Evolutionary conservation across 805 yeast species (phyloP), one percentile per base, ranked within the genome.

Genomic region (Nakazawaea laoshanensis): DNA sequence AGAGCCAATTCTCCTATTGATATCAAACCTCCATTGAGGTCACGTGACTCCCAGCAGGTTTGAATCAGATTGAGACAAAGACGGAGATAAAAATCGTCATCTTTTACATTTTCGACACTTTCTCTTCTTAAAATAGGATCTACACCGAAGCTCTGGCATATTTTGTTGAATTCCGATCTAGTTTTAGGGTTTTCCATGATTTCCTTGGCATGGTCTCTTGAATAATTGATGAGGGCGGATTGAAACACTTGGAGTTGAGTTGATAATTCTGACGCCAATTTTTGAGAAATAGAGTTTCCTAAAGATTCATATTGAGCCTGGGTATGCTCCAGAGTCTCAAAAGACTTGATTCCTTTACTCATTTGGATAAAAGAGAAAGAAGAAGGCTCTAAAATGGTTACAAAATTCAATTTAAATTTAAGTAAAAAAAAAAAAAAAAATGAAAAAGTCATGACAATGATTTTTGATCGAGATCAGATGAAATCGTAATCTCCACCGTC

Each of bases 21-120:
- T 15, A 87, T 69, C 10, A 86, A 60, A 1, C 96, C 96, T 11
- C 96, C 96, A 49, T 85, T 88, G 39, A 77, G 58, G 36, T 70
- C 77, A 42, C 78, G 58, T 2, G 89, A 80, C 16, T 65, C 62
- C 34, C 78, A 74, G 47, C 94, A 83, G 3, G 78, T 61, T 45
- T 87, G 95, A 10, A 87, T 78, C 11, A 87, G 61, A 36, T 78
- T 70, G 10, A 85, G 80, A 3, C 85, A 74, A 13, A 89, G 55
- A 24, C 80, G 86, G 39, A 75, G 71, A 40, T 67, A 66, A 43
- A 70, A 79, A 44, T 80, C 87, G 5, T 61, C 62, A 7, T 50
- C 49, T 24, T 55, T 61, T 11, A 46, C 49, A 14, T 41, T 47
- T 22, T 47, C 42, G 3, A 48, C 42, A 13, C 52, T 40, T 2